A percentile compares a stretch with the other conserved stretches of the same genome.
Evolutionary conservation across 2,329 filamentous ascomycete species (phyloP).

Genomic region (Cladosporium colombiae): DNA sequence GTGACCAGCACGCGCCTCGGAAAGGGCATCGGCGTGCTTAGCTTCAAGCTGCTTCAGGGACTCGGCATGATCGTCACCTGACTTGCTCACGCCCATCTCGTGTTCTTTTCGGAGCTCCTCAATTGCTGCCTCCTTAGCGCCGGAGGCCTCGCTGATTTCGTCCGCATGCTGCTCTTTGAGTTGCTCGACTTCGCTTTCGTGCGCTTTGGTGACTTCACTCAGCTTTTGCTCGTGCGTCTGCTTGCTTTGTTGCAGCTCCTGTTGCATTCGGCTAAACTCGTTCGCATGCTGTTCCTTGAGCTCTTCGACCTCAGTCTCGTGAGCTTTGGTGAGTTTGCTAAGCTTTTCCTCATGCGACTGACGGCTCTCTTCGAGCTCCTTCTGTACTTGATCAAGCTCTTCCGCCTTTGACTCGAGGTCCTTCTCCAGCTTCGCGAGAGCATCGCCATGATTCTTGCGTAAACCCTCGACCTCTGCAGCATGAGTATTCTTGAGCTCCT

Average conservation of each 20-base stretch:
- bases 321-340: constrained; percentile 8
- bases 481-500: constrained; percentile 18
- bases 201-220: constrained; percentile 13
- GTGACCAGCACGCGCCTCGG: not conserved
- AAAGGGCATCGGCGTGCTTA: constrained; percentile 4
- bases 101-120: constrained; percentile 7
- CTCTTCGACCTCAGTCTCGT: constrained; percentile 15
- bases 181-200: constrained; percentile 21
- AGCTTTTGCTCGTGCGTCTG: not conserved
- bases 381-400: not conserved
- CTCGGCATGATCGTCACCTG: not conserved
- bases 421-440: constrained; percentile 19
- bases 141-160: constrained; percentile 13
- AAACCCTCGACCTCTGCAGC: constrained; percentile 14
- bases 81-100: not conserved
- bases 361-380: not conserved
- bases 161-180: constrained; percentile 11
- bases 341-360: not conserved
- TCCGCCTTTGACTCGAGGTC: constrained; percentile 16
- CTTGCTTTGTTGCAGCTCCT: not conserved
- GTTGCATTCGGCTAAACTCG: not conserved
- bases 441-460: constrained; percentile 19
- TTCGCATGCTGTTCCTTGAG: constrained; percentile 17
- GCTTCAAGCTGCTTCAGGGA: not conserved
- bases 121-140: not conserved